Percentiles rank a stretch among this genome's conserved stretches.
Conservation (phyloP, 2,329 filamentous ascomycete species). For the Calonectria pseudoturangicola region DNA sequence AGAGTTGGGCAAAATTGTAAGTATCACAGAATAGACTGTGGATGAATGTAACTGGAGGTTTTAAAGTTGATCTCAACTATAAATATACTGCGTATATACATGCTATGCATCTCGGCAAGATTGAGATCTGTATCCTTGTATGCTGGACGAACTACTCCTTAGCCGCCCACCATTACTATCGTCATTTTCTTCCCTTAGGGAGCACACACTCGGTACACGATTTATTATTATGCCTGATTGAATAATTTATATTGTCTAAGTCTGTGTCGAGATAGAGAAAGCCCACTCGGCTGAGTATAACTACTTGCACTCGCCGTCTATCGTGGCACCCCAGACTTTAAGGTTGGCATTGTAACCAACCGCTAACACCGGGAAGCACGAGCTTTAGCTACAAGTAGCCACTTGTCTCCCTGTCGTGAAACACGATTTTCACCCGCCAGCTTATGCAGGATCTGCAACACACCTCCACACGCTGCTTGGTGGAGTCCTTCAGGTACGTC, state of each 20-base stretch:
- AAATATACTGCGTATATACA: conserved; percentile 1
- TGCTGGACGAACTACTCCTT: neutral
- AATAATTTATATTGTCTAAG: neutral
- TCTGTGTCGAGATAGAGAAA: neutral
- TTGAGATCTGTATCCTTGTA: conserved; percentile 2
- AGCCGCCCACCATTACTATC: neutral
- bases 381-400: conserved; percentile 52
- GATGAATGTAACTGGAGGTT: neutral
- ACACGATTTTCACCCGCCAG: conserved; percentile 84
- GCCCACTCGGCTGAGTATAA: neutral
- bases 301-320: neutral
- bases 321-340: neutral
- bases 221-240: neutral
- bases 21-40: too few relatives aligned
- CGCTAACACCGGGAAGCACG: conserved; percentile 49
- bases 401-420: conserved; percentile 57
- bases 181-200: neutral
- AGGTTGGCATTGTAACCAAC: conserved; percentile 7
- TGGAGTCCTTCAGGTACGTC: conserved; percentile 86
- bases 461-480: conserved; percentile 82
- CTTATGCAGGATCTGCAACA: conserved; percentile 88
- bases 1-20: neutral
- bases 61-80: conserved; percentile 16
- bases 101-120: conserved; percentile 6
- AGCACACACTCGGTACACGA: neutral